Evolutionary conservation across 2,329 filamentous ascomycete species (phyloP).

Genomic region (Aquanectria penicillioides): DNA sequence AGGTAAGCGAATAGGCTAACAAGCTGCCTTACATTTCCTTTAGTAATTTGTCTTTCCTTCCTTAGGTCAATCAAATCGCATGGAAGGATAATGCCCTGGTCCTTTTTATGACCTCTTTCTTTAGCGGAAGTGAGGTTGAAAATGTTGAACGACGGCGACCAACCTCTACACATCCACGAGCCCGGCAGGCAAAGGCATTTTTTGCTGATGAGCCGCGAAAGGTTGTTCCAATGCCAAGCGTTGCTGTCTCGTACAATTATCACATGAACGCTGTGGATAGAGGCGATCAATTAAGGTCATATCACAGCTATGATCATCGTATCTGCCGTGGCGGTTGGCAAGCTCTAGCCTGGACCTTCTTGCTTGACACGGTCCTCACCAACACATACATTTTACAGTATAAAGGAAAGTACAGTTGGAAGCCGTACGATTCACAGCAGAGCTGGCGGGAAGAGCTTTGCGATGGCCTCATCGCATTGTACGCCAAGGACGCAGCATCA

Average conservation of each 20-base stretch:
- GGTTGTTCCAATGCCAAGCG: background rate
- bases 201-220: slow-evolving; percentile 21
- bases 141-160: background rate
- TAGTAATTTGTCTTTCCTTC: slow-evolving; percentile 18
- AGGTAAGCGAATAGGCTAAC: background rate
- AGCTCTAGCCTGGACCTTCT: slow-evolving; percentile 27
- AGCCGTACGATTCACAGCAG: background rate
- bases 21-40: slow-evolving; percentile 1
- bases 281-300: slow-evolving; percentile 18
- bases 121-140: slow-evolving; percentile 1
- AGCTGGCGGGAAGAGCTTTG: slow-evolving; percentile 11
- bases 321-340: slow-evolving; percentile 19
- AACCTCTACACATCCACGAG: background rate
- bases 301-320: slow-evolving; percentile 6
- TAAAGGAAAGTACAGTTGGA: background rate
- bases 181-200: slow-evolving; percentile 3
- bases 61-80: slow-evolving; percentile 22
- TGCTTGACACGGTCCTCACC: slow-evolving; percentile 21
- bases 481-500: background rate
- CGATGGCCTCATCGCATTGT: background rate
- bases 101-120: slow-evolving; percentile 20
- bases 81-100: slow-evolving; percentile 31
- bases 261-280: slow-evolving; percentile 24
- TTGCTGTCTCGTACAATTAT: slow-evolving; percentile 20
- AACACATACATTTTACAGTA: slow-evolving; percentile 22